These are phyloP conservation scores for Sporisorium graminicola DNA, from an alignment of 1,284 basidiomycete species.

Conservation along the genomic window DNA sequence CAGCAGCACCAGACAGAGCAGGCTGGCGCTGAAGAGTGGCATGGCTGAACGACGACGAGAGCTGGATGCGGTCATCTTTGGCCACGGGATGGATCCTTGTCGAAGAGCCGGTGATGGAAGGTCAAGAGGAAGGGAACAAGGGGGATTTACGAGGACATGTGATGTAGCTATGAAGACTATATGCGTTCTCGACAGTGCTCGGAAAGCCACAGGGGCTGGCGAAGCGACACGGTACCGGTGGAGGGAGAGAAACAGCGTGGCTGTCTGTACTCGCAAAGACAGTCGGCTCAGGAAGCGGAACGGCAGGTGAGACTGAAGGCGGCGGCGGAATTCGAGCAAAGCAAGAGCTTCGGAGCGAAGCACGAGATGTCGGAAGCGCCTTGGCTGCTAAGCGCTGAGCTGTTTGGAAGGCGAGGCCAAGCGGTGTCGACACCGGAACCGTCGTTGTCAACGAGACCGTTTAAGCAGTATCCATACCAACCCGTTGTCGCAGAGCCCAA, in stretches of 20 bases:
- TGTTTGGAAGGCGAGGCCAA: too few relatives aligned
- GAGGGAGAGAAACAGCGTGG: neutral
- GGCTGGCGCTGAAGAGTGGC: neutral
- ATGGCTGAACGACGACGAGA: conserved; percentile 1
- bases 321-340: neutral
- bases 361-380: neutral
- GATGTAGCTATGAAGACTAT: neutral
- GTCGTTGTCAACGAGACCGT: too few relatives aligned
- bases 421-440: too few relatives aligned
- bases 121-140: neutral
- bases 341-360: neutral
- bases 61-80: neutral
- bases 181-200: neutral
- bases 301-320: neutral
- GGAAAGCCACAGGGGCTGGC: neutral
- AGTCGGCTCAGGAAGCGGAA: neutral
- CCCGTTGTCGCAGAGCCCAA: neutral
- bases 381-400: neutral
- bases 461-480: too few relatives aligned
- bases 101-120: neutral
- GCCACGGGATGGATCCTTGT: neutral
- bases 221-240: neutral
- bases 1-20: conserved; percentile 22
- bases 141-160: neutral
- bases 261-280: neutral